Conservation (phyloP, 768 basidiomycete genomes). For the Chalciporus sphaerocephalus region DNA sequence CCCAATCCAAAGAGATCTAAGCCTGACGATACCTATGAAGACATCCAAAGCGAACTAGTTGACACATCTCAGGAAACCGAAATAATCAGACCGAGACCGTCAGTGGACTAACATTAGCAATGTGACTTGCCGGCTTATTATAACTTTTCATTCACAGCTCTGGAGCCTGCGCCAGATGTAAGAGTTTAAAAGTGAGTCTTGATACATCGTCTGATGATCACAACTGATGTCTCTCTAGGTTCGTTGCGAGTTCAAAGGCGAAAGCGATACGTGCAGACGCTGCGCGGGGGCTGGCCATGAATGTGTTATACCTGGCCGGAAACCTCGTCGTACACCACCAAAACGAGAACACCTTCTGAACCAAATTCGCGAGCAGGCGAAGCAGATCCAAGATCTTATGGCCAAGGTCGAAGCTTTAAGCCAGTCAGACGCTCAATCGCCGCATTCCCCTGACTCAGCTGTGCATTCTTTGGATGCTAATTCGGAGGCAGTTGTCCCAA, state of each 20-base stretch:
- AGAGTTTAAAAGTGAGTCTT: conserved; percentile 43
- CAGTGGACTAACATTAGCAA: conserved; percentile 1
- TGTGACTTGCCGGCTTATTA: not conserved
- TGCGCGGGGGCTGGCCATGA: conserved; percentile 68
- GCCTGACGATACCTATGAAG: conserved; percentile 15
- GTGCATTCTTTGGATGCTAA: conserved; percentile 27
- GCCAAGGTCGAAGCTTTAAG: conserved; percentile 54
- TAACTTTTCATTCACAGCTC: conserved; percentile 24
- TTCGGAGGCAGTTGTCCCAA: conserved; percentile 31
- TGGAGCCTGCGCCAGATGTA: conserved; percentile 73
- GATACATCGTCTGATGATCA: not conserved
- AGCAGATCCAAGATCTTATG: conserved; percentile 70
- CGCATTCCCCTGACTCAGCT: conserved; percentile 30
- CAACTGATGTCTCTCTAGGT: conserved; percentile 43
- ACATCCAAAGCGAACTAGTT: conserved; percentile 10
- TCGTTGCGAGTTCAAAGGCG: conserved; percentile 70
- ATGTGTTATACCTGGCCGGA: conserved; percentile 79
- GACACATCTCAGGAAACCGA: conserved; percentile 23
- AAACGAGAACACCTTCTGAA: conserved; percentile 79
- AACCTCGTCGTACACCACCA: conserved; percentile 73
- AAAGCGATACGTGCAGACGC: conserved; percentile 71
- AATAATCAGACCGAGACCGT: conserved; percentile 22
- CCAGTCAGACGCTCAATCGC: conserved; percentile 30
- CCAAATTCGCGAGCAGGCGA: conserved; percentile 70
- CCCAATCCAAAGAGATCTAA: conserved; percentile 20